Conservation (phyloP, 805 yeast species). For the Metschnikowia shivogae region DNA sequence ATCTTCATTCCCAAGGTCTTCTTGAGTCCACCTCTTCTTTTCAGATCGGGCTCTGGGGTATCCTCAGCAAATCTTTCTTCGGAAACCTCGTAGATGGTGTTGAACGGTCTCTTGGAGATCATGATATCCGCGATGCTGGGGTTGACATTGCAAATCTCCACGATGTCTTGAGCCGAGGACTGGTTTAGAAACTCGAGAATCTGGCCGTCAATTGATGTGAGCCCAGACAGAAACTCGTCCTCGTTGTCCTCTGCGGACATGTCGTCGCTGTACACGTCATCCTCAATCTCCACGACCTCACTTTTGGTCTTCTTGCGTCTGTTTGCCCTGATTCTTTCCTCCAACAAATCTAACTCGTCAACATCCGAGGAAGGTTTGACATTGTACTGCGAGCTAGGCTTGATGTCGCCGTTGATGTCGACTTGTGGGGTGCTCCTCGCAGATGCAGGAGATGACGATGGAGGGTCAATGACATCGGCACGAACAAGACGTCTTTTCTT, state of each 20-base stretch:
- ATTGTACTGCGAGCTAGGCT: conserved; percentile 5
- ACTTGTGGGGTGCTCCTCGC: background rate
- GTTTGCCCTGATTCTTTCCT: conserved; percentile 36
- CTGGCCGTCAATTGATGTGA: conserved; percentile 55
- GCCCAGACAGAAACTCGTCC: conserved; percentile 27
- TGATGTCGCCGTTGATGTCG: conserved; percentile 7
- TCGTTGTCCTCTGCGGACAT: conserved; percentile 45
- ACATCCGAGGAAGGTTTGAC: conserved; percentile 14
- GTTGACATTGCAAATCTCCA: conserved; percentile 72
- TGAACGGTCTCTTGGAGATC: conserved; percentile 68
- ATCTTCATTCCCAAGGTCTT: conserved; percentile 67
- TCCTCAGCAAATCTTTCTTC: conserved; percentile 46
- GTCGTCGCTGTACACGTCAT: conserved; percentile 46
- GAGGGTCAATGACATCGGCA: conserved; percentile 15
- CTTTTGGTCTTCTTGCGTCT: conserved; percentile 16
- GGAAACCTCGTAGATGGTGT: conserved; percentile 54
- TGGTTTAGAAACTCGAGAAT: conserved; percentile 74
- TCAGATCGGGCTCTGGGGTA: conserved; percentile 27
- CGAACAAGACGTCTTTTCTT: conserved; percentile 37
- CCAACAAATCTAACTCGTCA: conserved; percentile 39
- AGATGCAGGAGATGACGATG: background rate
- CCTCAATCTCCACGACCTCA: conserved; percentile 44
- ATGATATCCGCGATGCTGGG: conserved; percentile 62
- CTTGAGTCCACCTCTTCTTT: conserved; percentile 29
- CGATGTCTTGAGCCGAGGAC: conserved; percentile 68